Base-by-base conservation (phyloP, 306 rosid genomes). In the Corylus avellana region DNA sequence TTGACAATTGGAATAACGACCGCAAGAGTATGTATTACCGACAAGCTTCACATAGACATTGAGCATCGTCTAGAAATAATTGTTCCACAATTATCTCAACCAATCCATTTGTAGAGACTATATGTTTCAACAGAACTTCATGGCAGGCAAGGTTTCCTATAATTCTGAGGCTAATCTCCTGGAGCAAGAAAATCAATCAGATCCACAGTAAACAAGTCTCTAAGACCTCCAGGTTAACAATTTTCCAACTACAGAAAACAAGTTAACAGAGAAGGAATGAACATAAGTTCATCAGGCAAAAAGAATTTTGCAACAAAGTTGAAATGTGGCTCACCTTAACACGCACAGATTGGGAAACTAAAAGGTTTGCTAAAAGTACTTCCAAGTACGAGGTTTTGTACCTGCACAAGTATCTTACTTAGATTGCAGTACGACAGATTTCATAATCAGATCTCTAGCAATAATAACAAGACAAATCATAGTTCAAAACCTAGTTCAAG, bases 81-180 rank as follows among this genome's bases (percentile, higher is more conserved):
- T 89, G 96, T 62, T 80, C 86, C 72, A 91, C 88, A 76, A 92
- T 83, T 46, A 72, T 75, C 75, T 86, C 91, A 71, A 86, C 75
- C 80, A 94, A 79, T 81, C 92, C 92, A 66, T 87, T 82, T 74
- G 89, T 85, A 3, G 88, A 80, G 77, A 86, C 81, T 76, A 94
- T 70, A 59, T 20, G 85, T 80, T 86, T 84, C 92, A 90, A 81
- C 18, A 83, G 92, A 83, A 75, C 85, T 80, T 92, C 92, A 57
- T 94, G 97, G 84, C 97, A 94, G 56, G 97, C 95, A 68, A 92
- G 92, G 86, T 94, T 94, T 81, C 95, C 97, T 63, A 93, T 84
- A 75, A 94, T 90, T 77, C 97, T 97, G 44, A 90, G 81, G 83
- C 80, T 51, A 82, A 92, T 90, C 79, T 94, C 98, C 98, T 94